Evolutionary conservation across 371 early-diverging fungal species (phyloP).

Genomic region (Mucor plumbeus): DNA sequence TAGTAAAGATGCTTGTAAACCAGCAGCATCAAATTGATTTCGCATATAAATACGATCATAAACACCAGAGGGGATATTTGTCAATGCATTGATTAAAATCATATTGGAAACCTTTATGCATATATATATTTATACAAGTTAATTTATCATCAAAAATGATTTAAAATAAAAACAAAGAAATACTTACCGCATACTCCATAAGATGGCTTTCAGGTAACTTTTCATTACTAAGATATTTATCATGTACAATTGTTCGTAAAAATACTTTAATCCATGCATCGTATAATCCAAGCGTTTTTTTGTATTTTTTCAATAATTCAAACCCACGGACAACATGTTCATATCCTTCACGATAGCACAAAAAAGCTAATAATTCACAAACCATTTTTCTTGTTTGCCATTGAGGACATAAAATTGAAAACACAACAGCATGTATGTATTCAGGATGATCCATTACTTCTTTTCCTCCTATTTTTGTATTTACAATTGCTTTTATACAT

Average conservation of each 20-base stretch:
- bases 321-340: constrained; percentile 65
- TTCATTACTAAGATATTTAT: constrained; percentile 45
- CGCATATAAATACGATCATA: constrained; percentile 77
- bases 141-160: not conserved
- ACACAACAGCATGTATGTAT: constrained; percentile 69
- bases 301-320: constrained; percentile 55
- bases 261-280: constrained; percentile 78
- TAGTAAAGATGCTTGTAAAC: constrained; percentile 53
- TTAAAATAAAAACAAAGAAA: not conserved
- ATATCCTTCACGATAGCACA: constrained; percentile 80
- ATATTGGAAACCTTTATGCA: constrained; percentile 82
- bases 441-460: constrained; percentile 70
- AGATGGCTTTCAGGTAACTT: constrained; percentile 71
- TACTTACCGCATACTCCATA: constrained; percentile 76
- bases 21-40: constrained; percentile 74
- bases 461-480: constrained; percentile 61
- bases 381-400: constrained; percentile 74
- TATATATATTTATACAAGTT: not conserved
- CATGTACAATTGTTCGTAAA: constrained; percentile 68
- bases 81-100: constrained; percentile 80
- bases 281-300: constrained; percentile 62
- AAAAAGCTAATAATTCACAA: constrained; percentile 76
- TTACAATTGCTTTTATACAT: constrained; percentile 76
- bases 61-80: constrained; percentile 72
- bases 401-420: constrained; percentile 74